Percentiles rank a stretch among this genome's conserved stretches.
phyloP scores from a whole-genome alignment of 2,329 filamentous ascomycete genomes.

The Diaporthe capsici region DNA sequence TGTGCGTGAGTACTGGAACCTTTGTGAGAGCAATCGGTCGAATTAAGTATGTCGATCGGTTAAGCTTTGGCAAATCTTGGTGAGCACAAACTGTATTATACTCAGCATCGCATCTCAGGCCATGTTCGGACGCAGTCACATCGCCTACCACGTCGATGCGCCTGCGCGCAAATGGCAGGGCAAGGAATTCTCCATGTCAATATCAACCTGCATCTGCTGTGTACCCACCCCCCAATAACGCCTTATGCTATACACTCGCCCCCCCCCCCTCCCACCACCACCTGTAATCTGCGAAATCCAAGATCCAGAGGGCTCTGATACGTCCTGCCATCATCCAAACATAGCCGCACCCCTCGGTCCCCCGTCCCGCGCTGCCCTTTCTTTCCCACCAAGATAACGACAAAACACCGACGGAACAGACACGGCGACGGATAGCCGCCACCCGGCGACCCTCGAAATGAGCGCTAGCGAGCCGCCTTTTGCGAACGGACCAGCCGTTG shows the following conservation, averaged over 20 bases:
- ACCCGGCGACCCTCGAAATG: slow-evolving; percentile 9
- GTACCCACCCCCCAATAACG: slow-evolving; percentile 9
- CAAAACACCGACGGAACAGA: slow-evolving; percentile 11
- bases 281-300: background rate
- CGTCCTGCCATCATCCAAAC: background rate
- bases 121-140: slow-evolving; percentile 17
- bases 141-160: background rate
- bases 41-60: too few species aligned
- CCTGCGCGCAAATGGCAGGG: background rate
- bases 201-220: slow-evolving; percentile 15
- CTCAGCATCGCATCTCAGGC: background rate
- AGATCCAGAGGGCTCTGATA: background rate
- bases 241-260: background rate
- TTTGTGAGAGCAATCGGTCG: slow-evolving; percentile 42
- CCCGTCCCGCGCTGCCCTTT: too few species aligned
- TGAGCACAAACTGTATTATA: background rate
- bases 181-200: background rate
- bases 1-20: slow-evolving; percentile 61
- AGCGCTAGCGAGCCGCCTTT: background rate
- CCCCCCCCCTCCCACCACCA: background rate
- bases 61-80: background rate
- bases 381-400: background rate
- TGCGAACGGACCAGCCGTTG: slow-evolving; percentile 26
- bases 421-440: slow-evolving; percentile 7
- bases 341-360: background rate